Conservation (phyloP, 805 yeast species). For the Yarrowia osloensis region DNA sequence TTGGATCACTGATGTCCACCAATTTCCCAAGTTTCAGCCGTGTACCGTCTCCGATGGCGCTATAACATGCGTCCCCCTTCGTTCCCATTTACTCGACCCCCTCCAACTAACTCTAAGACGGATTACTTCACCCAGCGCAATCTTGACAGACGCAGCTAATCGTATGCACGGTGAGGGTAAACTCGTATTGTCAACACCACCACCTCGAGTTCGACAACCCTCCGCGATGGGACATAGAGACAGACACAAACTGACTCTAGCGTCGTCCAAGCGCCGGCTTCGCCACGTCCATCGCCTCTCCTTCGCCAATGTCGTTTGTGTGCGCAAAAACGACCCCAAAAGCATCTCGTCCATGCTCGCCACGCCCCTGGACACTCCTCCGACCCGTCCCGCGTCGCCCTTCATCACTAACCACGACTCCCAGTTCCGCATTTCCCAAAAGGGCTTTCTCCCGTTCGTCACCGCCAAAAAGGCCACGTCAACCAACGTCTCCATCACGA, state of each 20-base stretch:
- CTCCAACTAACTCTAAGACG: not conserved
- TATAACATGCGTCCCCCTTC: not conserved
- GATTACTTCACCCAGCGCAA: not conserved
- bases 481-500: slow-evolving; percentile 18
- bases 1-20: too few relatives aligned
- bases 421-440: slow-evolving; percentile 13
- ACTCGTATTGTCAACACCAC: not conserved
- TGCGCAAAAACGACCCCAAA: slow-evolving; percentile 5
- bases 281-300: slow-evolving; percentile 26
- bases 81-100: not conserved
- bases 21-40: not conserved
- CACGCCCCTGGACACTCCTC: slow-evolving; percentile 20
- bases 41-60: not conserved
- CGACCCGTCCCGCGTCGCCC: not conserved
- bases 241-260: slow-evolving; percentile 31
- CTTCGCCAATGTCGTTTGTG: slow-evolving; percentile 18
- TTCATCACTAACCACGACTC: slow-evolving; percentile 21
- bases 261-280: slow-evolving; percentile 28
- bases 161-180: not conserved
- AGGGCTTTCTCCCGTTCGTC: slow-evolving; percentile 22
- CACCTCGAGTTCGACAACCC: not conserved
- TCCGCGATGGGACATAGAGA: slow-evolving; percentile 21
- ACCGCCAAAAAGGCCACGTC: slow-evolving; percentile 20
- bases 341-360: not conserved
- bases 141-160: not conserved